Conservation (phyloP, 2,329 filamentous ascomycete genomes). For the Penicillium sp. region DNA sequence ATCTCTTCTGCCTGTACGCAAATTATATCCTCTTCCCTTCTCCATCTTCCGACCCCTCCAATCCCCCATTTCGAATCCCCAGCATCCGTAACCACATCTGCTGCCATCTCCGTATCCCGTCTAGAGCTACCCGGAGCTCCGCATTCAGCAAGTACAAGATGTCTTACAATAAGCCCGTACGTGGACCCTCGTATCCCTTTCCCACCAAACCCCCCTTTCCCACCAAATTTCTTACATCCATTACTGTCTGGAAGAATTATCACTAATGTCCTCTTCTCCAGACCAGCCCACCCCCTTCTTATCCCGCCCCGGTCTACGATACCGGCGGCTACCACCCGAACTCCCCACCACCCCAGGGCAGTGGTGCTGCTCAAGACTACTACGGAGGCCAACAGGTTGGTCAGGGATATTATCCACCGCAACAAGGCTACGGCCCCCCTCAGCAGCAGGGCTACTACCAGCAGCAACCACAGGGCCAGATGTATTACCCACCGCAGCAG, state of each 20-base stretch:
- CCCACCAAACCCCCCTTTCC: not conserved
- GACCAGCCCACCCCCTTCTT: slow-evolving; percentile 41
- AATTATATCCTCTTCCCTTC: not conserved
- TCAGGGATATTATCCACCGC: slow-evolving; percentile 29
- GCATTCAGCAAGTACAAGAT: slow-evolving; percentile 20
- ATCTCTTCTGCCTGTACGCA: slow-evolving; percentile 1
- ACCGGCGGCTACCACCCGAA: slow-evolving; percentile 30
- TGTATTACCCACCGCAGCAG: slow-evolving; percentile 32
- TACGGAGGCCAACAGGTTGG: slow-evolving; percentile 28
- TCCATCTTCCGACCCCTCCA: not conserved
- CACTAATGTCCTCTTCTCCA: slow-evolving; percentile 11
- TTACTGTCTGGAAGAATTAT: not conserved
- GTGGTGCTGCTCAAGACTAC: slow-evolving; percentile 33
- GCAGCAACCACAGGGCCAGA: slow-evolving; percentile 30
- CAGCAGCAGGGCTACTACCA: slow-evolving; percentile 33
- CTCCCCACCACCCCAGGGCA: slow-evolving; percentile 29
- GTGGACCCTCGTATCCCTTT: slow-evolving; percentile 7
- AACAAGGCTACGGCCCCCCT: slow-evolving; percentile 22
- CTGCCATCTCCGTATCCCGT: slow-evolving; percentile 6
- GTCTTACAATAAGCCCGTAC: slow-evolving; percentile 38
- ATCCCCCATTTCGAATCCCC: not conserved
- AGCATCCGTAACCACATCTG: not conserved
- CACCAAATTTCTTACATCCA: not conserved
- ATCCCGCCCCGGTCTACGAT: slow-evolving; percentile 38
- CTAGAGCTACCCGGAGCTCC: slow-evolving; percentile 4